These are phyloP conservation scores for Skeletonema potamos DNA, from an alignment of 108 stramenopile genomes.

Conservation along the genomic window DNA sequence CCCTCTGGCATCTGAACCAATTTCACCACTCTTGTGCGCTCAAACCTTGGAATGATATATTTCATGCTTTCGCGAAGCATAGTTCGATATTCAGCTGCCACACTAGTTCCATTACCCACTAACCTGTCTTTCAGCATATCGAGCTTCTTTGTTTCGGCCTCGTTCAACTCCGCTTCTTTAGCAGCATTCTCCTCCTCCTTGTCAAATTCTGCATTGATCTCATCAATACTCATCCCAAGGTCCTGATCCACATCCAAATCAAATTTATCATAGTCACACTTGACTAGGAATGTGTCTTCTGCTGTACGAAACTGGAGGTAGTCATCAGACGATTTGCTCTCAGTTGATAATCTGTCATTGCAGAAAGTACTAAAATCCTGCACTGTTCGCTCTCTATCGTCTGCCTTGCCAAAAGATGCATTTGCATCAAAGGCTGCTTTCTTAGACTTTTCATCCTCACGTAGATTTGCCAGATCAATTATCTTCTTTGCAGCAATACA, in stretches of 20 bases:
- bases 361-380: neutral
- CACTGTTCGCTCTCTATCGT: neutral
- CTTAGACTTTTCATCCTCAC: neutral
- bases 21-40: neutral
- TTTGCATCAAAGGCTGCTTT: neutral
- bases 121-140: no score
- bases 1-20: neutral
- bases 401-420: neutral
- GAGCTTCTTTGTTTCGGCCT: no score
- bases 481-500: no score
- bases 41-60: neutral
- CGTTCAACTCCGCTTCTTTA: no score
- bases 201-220: no score
- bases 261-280: neutral
- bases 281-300: neutral
- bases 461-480: no score
- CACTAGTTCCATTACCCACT: no score
- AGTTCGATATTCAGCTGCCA: no score
- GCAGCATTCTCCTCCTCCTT: no score
- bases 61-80: no score
- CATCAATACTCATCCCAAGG: no score
- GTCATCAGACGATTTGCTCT: neutral
- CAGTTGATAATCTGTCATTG: neutral
- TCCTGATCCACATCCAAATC: no score
- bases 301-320: neutral